Percentiles rank a stretch among this genome's conserved stretches.
Evolutionary conservation across 139 green algal species (phyloP).

Genomic region (Pleodorina starrii): DNA sequence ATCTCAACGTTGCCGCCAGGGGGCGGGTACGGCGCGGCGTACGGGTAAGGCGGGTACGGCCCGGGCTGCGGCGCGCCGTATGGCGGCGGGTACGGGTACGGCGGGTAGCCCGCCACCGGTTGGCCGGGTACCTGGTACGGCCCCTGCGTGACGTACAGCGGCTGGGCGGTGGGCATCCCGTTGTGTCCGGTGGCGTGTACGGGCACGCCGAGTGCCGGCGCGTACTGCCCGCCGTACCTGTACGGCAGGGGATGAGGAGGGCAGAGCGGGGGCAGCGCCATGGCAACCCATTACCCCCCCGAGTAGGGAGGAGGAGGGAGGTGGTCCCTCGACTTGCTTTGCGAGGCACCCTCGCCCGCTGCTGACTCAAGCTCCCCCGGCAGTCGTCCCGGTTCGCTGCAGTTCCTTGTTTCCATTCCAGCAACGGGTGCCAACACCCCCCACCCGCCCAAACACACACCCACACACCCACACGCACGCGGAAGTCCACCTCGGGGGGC

Average conservation of each 20-base stretch:
- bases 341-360: background rate
- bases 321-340: background rate
- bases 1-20: background rate
- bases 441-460: background rate
- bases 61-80: slow-evolving; percentile 3
- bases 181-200: background rate
- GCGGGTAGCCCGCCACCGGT: background rate
- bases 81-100: background rate
- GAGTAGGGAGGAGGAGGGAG: background rate
- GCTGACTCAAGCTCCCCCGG: background rate
- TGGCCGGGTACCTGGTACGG: background rate
- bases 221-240: slow-evolving; percentile 37
- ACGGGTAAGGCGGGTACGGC: background rate
- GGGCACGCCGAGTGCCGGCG: slow-evolving; percentile 28
- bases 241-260: no score
- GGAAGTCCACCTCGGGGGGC: background rate
- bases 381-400: background rate
- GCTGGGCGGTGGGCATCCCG: slow-evolving; percentile 14
- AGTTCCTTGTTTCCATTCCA: background rate
- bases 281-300: background rate
- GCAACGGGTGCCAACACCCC: background rate
- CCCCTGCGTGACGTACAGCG: background rate
- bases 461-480: background rate
- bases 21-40: background rate
- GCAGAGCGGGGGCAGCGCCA: background rate